Conservation (phyloP, 441 rosid genomes). For the Erodium moschatum region DNA sequence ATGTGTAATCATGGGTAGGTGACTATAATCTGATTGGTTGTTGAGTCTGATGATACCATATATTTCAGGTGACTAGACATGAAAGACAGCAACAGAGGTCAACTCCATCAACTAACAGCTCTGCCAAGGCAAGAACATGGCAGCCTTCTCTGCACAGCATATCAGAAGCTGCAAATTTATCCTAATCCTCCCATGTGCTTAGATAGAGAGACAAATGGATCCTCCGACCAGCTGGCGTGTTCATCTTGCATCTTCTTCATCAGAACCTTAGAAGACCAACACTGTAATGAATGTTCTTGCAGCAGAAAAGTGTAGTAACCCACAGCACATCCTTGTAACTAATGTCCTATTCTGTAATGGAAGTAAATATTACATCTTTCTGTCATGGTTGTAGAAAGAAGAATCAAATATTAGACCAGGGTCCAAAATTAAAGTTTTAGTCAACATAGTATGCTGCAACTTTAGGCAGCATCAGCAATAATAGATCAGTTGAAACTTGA, state of each 20-base stretch:
- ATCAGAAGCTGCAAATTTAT: constrained; percentile 49
- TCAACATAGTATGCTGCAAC: not conserved
- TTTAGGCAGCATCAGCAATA: not conserved
- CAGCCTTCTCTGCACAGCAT: constrained; percentile 83
- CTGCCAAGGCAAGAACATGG: constrained; percentile 63
- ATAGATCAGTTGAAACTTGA: not conserved
- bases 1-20: not conserved
- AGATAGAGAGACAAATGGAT: constrained; percentile 12
- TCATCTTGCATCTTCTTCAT: not conserved
- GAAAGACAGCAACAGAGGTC: constrained; percentile 45
- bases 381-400: not conserved
- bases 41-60: not conserved
- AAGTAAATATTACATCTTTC: constrained; percentile 11
- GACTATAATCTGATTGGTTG: not conserved
- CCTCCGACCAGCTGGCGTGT: not conserved
- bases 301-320: constrained; percentile 16
- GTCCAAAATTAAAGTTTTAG: not conserved
- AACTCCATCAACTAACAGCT: constrained; percentile 27
- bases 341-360: constrained; percentile 23
- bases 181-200: constrained; percentile 6
- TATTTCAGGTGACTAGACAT: constrained; percentile 31
- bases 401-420: not conserved
- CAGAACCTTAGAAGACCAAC: constrained; percentile 15
- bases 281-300: constrained; percentile 26
- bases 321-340: constrained; percentile 19